These are phyloP conservation scores for Heliocybe sulcata DNA, from an alignment of 1,284 basidiomycete genomes.

Conservation along the genomic window DNA sequence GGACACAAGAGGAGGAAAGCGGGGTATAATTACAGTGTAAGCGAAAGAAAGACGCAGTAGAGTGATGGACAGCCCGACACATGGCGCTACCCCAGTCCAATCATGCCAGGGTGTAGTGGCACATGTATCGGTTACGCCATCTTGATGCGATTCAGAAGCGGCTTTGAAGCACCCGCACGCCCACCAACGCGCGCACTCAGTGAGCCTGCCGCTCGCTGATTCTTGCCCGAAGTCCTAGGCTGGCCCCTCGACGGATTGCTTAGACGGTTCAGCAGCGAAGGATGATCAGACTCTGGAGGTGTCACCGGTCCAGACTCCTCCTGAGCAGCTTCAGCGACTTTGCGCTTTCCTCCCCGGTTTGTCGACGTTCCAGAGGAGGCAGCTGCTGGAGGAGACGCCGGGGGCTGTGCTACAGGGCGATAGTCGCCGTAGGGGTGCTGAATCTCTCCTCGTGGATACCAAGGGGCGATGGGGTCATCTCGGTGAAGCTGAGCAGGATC, in stretches of 20 bases:
- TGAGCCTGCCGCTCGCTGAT: background rate
- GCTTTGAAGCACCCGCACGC: background rate
- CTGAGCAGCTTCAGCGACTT: background rate
- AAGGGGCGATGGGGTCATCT: background rate
- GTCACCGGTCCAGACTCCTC: background rate
- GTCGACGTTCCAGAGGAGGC: background rate
- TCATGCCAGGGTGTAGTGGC: too few species aligned
- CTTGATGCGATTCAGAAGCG: background rate
- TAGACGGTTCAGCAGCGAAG: background rate
- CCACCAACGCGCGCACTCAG: background rate
- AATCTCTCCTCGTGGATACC: background rate
- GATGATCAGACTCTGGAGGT: background rate
- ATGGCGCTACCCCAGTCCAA: too few species aligned
- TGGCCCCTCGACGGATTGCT: background rate
- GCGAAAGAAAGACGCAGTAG: too few species aligned
- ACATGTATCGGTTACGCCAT: too few species aligned
- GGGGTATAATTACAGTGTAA: too few species aligned
- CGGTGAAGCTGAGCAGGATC: background rate
- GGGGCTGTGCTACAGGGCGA: background rate
- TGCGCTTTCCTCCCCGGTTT: background rate
- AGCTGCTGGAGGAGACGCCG: background rate
- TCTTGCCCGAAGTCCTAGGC: background rate
- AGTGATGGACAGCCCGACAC: too few species aligned
- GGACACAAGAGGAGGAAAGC: too few species aligned
- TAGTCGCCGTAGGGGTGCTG: background rate